Conservation (phyloP, 331 rosid genomes). For the Saraca asoca region DNA sequence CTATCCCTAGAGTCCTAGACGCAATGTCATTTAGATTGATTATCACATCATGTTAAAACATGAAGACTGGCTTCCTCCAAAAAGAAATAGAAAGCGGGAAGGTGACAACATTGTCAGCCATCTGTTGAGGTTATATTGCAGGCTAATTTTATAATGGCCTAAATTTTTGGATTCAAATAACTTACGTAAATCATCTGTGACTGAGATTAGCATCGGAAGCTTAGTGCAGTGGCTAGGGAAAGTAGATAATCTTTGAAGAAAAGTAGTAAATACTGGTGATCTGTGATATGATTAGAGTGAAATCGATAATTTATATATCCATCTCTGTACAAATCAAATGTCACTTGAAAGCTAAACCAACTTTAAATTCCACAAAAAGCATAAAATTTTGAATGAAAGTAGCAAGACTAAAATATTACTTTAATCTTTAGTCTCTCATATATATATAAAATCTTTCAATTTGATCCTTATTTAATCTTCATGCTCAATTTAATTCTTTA, state of each 20-base stretch:
- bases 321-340: constrained; percentile 36
- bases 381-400: no score
- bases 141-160: background rate
- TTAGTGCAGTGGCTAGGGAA: background rate
- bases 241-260: no score
- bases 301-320: constrained; percentile 17
- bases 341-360: background rate
- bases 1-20: no score
- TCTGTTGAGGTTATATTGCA: background rate
- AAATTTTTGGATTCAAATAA: background rate
- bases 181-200: constrained; percentile 3
- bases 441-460: no score
- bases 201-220: background rate
- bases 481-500: no score
- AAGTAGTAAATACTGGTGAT: background rate
- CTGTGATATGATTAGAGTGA: constrained; percentile 13
- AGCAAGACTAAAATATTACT: no score
- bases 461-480: no score
- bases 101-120: background rate
- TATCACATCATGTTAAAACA: background rate
- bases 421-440: no score
- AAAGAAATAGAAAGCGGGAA: background rate
- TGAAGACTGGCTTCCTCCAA: constrained; percentile 1
- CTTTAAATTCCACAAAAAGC: no score
- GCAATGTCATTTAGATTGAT: no score